Evolutionary conservation across 164 flowering plant genomes (phyloP).

Genomic region (Vitis cinerea): DNA sequence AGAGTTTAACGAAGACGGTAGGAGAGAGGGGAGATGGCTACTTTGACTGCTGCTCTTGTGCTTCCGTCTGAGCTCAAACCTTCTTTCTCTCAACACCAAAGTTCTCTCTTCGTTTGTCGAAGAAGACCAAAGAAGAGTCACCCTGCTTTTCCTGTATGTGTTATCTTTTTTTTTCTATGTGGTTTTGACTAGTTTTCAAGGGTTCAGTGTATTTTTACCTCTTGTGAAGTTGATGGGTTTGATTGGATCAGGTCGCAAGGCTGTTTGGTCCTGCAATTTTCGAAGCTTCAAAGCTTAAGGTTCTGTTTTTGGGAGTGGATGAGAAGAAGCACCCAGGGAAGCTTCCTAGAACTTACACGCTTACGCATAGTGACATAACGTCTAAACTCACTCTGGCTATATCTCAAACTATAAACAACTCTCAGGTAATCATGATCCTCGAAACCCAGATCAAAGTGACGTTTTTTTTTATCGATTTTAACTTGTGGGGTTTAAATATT

Average conservation of each 20-base stretch:
- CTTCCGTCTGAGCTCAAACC: constrained; percentile 39
- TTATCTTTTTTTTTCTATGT: not conserved
- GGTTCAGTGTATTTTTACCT: not conserved
- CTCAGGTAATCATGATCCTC: constrained; percentile 55
- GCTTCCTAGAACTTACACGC: constrained; percentile 84
- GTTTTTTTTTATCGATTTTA: no score
- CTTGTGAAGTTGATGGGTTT: constrained; percentile 10
- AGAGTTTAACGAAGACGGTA: not conserved
- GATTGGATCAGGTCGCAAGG: constrained; percentile 63
- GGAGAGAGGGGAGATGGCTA: constrained; percentile 34
- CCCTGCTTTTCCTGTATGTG: constrained; percentile 43
- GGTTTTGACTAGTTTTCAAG: not conserved
- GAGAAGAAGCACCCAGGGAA: constrained; percentile 83
- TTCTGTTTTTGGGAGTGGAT: constrained; percentile 71
- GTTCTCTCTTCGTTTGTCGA: constrained; percentile 18
- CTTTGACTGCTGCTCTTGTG: constrained; percentile 31
- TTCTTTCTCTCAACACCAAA: constrained; percentile 16
- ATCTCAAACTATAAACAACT: constrained; percentile 81
- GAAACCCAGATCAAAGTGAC: no score
- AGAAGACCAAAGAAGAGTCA: constrained; percentile 31
- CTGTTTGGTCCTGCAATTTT: constrained; percentile 89
- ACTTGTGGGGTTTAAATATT: no score
- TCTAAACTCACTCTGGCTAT: constrained; percentile 82
- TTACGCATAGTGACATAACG: constrained; percentile 89
- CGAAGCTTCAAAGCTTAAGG: constrained; percentile 90